phyloP scores from a whole-genome alignment of 495 filamentous ascomycete genomes.

The Delitschia confertaspora region DNA sequence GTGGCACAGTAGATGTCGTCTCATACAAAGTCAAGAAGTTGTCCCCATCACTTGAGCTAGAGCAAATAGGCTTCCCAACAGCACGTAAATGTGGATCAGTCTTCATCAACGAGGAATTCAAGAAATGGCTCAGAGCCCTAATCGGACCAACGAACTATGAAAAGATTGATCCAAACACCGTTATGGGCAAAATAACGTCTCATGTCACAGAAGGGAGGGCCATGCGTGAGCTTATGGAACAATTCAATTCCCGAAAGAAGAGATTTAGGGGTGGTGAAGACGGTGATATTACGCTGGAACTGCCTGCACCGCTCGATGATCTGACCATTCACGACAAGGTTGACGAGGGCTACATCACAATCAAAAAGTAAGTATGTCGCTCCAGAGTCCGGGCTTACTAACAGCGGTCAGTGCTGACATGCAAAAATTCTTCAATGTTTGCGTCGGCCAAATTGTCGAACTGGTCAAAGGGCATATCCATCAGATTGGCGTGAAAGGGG shows the following conservation, averaged over 20 bases:
- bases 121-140: slow-evolving; percentile 12
- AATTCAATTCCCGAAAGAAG: slow-evolving; percentile 11
- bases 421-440: slow-evolving; percentile 14
- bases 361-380: slow-evolving; percentile 4
- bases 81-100: slow-evolving; percentile 18
- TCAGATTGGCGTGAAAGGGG: slow-evolving; percentile 8
- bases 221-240: slow-evolving; percentile 16
- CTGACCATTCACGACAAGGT: slow-evolving; percentile 13
- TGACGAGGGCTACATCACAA: slow-evolving; percentile 10
- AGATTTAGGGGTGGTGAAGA: slow-evolving; percentile 1
- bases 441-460: slow-evolving; percentile 8
- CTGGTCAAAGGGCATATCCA: slow-evolving; percentile 8
- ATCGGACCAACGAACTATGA: slow-evolving; percentile 10
- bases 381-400: neutral
- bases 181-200: slow-evolving; percentile 8
- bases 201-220: slow-evolving; percentile 17
- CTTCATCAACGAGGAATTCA: slow-evolving; percentile 20
- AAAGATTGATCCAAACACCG: slow-evolving; percentile 7
- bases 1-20: slow-evolving; percentile 22
- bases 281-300: slow-evolving; percentile 11
- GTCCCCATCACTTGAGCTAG: slow-evolving; percentile 9
- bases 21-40: slow-evolving; percentile 16
- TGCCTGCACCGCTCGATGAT: slow-evolving; percentile 14
- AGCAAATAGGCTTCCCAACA: slow-evolving; percentile 10
- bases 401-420: slow-evolving; percentile 5